These are phyloP conservation scores for Claviceps purpurea DNA, from an alignment of 2,329 filamentous ascomycete genomes.

Conservation along the genomic window DNA sequence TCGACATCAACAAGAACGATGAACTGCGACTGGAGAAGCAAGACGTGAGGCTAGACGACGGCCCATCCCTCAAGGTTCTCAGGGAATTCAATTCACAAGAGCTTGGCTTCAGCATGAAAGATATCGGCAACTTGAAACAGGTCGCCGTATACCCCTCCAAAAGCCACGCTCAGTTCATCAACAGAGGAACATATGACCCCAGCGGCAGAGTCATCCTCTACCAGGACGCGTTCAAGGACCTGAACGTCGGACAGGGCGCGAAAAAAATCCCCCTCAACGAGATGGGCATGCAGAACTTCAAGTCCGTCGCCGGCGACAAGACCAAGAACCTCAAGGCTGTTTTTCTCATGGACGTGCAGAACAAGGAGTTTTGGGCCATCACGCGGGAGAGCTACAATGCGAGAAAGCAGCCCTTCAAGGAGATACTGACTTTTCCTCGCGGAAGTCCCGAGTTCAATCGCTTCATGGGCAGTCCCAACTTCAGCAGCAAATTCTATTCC, in stretches of 20 bases:
- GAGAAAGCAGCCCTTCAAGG: neutral
- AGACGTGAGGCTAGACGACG: neutral
- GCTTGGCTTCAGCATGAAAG: neutral
- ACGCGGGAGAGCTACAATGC: neutral
- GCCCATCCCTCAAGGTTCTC: neutral
- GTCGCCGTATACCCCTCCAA: neutral
- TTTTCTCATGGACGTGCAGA: constrained; percentile 1
- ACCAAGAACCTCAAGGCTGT: neutral
- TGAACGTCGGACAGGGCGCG: neutral
- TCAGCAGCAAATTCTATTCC: neutral
- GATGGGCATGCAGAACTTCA: constrained; percentile 2
- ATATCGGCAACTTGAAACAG: neutral
- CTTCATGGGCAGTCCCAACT: constrained; percentile 1
- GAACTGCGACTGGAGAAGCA: neutral
- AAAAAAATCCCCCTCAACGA: constrained; percentile 1
- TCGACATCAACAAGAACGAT: neutral
- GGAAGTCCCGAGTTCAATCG: neutral
- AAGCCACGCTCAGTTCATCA: neutral
- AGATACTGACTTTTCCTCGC: neutral
- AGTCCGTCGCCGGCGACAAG: neutral
- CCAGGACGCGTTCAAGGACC: neutral
- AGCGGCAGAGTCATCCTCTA: neutral
- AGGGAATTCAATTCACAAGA: neutral
- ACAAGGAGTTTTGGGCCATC: constrained; percentile 3
- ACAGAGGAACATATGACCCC: neutral